phyloP scores from a whole-genome alignment of 2,329 filamentous ascomycete species.

The Trichophyton simii region DNA sequence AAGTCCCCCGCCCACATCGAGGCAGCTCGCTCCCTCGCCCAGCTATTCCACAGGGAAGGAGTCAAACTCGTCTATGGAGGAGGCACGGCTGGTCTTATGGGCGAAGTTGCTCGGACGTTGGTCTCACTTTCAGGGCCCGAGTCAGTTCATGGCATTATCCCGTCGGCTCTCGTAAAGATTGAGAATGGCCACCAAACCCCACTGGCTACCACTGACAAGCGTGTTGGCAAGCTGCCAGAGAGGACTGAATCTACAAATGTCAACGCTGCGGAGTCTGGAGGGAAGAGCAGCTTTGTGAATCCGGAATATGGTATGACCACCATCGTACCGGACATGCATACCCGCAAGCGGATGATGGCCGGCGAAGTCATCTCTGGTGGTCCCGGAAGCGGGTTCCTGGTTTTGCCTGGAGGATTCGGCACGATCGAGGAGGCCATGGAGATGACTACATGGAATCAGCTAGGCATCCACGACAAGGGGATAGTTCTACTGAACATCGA shows the following conservation, averaged over 20 bases:
- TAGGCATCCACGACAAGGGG: conserved; percentile 74
- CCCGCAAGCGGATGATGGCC: conserved; percentile 88
- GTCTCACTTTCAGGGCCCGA: conserved; percentile 68
- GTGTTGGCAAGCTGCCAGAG: conserved; percentile 36
- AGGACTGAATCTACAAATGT: conserved; percentile 27
- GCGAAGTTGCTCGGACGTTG: conserved; percentile 76
- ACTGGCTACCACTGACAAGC: conserved; percentile 23
- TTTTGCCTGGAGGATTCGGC: conserved; percentile 78
- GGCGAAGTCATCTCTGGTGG: conserved; percentile 70
- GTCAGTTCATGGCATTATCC: conserved; percentile 87
- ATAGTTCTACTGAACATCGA: conserved; percentile 77
- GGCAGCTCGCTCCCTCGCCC: conserved; percentile 63
- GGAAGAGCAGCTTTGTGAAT: conserved; percentile 19
- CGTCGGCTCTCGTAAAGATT: conserved; percentile 65
- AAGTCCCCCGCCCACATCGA: conserved; percentile 61
- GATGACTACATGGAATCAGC: conserved; percentile 85
- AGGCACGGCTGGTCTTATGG: conserved; percentile 91
- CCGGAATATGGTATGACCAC: conserved; percentile 66
- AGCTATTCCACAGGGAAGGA: conserved; percentile 59
- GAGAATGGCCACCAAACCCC: conserved; percentile 38
- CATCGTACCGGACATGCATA: conserved; percentile 91
- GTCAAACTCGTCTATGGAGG: conserved; percentile 88
- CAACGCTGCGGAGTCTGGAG: conserved; percentile 40
- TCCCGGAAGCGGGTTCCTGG: conserved; percentile 76
- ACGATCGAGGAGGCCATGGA: conserved; percentile 96